A percentile compares a stretch with the other conserved stretches of the same genome.
These are phyloP conservation scores for Glutinoglossum americanum DNA, from an alignment of 495 filamentous ascomycete genomes.

Conservation along the genomic window DNA sequence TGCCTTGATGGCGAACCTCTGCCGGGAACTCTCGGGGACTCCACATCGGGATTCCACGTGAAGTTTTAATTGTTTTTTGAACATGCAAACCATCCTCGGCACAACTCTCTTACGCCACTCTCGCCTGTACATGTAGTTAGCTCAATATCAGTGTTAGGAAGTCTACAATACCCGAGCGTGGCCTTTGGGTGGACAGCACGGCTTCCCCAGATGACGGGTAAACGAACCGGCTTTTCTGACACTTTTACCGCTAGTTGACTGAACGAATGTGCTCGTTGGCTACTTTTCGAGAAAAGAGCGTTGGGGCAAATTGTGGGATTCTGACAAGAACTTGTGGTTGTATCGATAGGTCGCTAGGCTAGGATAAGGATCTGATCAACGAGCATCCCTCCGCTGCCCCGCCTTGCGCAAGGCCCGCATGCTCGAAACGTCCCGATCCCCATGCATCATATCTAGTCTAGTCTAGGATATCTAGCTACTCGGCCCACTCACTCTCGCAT, in stretches of 20 bases:
- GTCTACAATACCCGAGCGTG: no score
- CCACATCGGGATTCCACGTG: no score
- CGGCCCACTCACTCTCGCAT: not conserved
- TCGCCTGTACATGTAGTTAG: not conserved
- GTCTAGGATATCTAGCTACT: not conserved
- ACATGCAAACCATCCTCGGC: no score
- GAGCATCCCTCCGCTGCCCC: not conserved
- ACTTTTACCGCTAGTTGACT: no score
- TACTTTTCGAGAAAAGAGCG: no score
- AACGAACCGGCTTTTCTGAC: no score
- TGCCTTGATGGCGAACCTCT: not conserved
- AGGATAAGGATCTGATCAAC: not conserved
- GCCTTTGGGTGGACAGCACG: no score
- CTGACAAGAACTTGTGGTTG: not conserved
- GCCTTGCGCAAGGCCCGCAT: not conserved
- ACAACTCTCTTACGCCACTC: no score
- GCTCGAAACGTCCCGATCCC: constrained; percentile 1
- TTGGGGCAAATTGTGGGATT: no score
- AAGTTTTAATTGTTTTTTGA: no score
- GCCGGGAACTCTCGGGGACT: not conserved
- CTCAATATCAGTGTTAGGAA: not conserved
- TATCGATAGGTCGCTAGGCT: not conserved
- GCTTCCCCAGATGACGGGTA: no score
- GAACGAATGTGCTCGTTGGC: no score
- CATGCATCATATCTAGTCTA: not conserved